Base-by-base conservation (phyloP, 768 basidiomycete species). In the Tulasnella calospora region DNA sequence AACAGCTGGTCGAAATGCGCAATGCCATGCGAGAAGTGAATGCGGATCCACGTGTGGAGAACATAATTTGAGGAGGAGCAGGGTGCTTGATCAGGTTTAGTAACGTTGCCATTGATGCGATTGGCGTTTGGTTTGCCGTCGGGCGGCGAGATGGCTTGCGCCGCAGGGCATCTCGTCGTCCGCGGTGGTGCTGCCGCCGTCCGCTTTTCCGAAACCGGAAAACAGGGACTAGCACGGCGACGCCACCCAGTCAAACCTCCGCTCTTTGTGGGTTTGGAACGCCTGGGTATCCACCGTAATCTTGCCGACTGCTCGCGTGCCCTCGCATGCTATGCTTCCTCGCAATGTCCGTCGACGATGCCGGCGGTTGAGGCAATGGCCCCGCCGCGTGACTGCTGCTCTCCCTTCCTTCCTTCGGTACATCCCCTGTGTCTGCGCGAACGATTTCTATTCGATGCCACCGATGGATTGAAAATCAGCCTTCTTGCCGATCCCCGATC, bases 391-490 rank as follows among this genome's bases (percentile, higher is more conserved):
- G 67, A 38, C 71, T 72, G 71, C 71, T 72, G 23, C 71, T 72
- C 71, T 72, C 71, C 36, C 71, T 40, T 12, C 71, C 71, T 72
- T 72, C 71, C 27, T 72, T 72, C 44, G 21, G 21, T n/a, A 67
- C 21, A 5, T 72, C 71, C 12, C 2, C 3, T 15, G 71, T n/a
- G 9, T 40, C 38, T 21, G 23, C 71, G 3, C 36, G 30, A 23
- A 72, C 27, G 44, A 72, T 72, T 40, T 72, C 71, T 72, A 33
- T 36, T 23, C n/a, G 4, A n/a, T 40, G n/a, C n/a, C n/a, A n/a
- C n/a, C 70, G 23, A 71, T 10, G 15, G 10, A 13, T 67, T 30
- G 33, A 30, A 10, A n/a, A 27, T 67, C 27, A 27, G 30, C 61
- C 0, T 33, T 35, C 27, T 7, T 1, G 30, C 36, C 19, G 4